Conservation (phyloP, 352 stramenopile species). For the Plasmopara halstedii region DNA sequence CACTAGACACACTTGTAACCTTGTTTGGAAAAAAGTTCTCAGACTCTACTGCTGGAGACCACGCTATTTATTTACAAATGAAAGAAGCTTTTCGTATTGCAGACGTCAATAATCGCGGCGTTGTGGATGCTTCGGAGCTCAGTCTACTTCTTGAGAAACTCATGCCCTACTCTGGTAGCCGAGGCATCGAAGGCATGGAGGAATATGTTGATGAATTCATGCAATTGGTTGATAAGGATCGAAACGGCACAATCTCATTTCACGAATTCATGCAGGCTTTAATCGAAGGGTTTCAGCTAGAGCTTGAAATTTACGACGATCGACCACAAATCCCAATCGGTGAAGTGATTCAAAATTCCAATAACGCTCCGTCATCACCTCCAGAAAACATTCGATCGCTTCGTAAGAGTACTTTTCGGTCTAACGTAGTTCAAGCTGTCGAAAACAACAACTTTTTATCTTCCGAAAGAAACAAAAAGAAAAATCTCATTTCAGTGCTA, state of each 20-base stretch:
- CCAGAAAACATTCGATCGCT: conserved; percentile 12
- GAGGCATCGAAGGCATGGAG: conserved; percentile 39
- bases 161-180: conserved; percentile 40
- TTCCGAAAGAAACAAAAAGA: conserved; percentile 5
- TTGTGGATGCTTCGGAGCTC: conserved; percentile 54
- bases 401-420: conserved; percentile 9
- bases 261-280: conserved; percentile 74
- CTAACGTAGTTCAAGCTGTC: conserved; percentile 7
- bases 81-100: conserved; percentile 65
- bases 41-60: conserved; percentile 40
- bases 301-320: conserved; percentile 69
- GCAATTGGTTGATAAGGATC: conserved; percentile 54
- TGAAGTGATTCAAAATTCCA: conserved; percentile 8
- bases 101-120: conserved; percentile 50
- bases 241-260: conserved; percentile 67
- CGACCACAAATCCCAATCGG: conserved; percentile 16
- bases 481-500: conserved; percentile 5
- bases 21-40: conserved; percentile 63
- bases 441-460: conserved; percentile 9
- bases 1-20: conserved; percentile 48
- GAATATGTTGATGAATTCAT: conserved; percentile 76
- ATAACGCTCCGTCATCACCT: conserved; percentile 1
- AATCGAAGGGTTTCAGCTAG: conserved; percentile 58
- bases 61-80: conserved; percentile 70
- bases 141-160: conserved; percentile 54